A percentile compares a stretch with the other conserved stretches of the same genome.
Conservation (phyloP, 2,329 filamentous ascomycete species). For the Venturia pyrina region DNA sequence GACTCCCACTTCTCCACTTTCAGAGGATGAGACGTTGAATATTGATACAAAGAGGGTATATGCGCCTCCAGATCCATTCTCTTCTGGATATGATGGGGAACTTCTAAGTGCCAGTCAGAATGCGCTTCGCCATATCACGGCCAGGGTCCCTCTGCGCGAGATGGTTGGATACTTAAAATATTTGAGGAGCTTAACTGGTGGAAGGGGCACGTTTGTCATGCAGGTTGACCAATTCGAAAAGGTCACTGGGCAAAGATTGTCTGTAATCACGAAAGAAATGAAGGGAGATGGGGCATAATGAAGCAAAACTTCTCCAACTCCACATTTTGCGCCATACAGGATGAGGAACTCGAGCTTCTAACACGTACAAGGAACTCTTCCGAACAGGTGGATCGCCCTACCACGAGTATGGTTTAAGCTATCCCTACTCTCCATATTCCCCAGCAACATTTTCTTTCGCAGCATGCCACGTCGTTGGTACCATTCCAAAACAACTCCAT, state of each 20-base stretch:
- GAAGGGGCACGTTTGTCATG: constrained; percentile 71
- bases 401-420: too few relatives aligned
- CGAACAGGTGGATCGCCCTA: too few relatives aligned
- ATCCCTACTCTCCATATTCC: too few relatives aligned
- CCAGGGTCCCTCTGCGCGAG: constrained; percentile 85
- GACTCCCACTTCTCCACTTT: background rate
- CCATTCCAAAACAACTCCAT: background rate
- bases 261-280: constrained; percentile 37
- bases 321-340: too few relatives aligned
- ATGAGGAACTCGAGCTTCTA: too few relatives aligned
- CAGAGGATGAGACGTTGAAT: constrained; percentile 12
- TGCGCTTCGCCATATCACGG: constrained; percentile 54
- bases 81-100: constrained; percentile 15
- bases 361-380: too few relatives aligned
- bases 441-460: too few relatives aligned
- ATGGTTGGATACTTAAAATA: constrained; percentile 94
- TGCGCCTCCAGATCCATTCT: constrained; percentile 76
- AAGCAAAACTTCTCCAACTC: background rate
- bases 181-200: constrained; percentile 77
- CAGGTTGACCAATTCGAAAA: constrained; percentile 60
- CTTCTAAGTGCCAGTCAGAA: constrained; percentile 18
- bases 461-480: background rate
- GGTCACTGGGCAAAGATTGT: constrained; percentile 52
- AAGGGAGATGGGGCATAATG: constrained; percentile 5
- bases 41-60: constrained; percentile 74